phyloP scores from a whole-genome alignment of 2,329 filamentous ascomycete genomes.

The Coniochaeta sp. region DNA sequence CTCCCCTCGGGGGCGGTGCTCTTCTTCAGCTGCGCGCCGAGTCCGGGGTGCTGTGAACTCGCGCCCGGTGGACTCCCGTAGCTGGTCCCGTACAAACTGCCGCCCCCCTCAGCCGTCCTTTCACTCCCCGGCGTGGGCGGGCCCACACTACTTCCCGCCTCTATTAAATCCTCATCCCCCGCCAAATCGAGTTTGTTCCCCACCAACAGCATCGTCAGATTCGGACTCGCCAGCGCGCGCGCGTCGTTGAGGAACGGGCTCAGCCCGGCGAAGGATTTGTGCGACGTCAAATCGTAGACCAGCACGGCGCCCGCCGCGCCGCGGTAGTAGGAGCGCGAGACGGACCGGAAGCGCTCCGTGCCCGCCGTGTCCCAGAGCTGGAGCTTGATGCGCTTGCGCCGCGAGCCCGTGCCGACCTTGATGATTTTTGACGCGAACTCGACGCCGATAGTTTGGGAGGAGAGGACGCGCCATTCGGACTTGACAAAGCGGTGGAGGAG shows the following conservation, averaged over 20 bases:
- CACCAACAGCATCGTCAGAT: conserved; percentile 76
- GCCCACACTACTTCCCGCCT: conserved; percentile 35
- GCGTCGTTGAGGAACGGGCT: conserved; percentile 92
- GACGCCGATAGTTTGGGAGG: conserved; percentile 96
- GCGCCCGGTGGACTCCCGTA: neutral
- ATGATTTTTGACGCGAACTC: conserved; percentile 97
- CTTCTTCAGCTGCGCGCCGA: conserved; percentile 59
- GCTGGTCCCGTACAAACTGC: no score
- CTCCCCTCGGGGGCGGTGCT: conserved; percentile 70
- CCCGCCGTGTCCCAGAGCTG: conserved; percentile 97
- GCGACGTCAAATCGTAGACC: conserved; percentile 86
- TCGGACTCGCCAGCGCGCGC: conserved; percentile 79
- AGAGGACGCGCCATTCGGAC: conserved; percentile 85
- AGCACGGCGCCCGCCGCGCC: conserved; percentile 91
- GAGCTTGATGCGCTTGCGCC: conserved; percentile 86
- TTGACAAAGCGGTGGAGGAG: conserved; percentile 94
- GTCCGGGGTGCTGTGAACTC: conserved; percentile 22
- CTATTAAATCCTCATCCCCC: conserved; percentile 25
- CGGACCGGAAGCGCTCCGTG: conserved; percentile 91
- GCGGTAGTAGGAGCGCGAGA: conserved; percentile 91
- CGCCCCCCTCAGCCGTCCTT: no score
- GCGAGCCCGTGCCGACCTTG: conserved; percentile 73
- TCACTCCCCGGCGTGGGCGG: conserved; percentile 45
- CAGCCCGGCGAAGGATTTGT: conserved; percentile 66
- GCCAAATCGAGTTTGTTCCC: conserved; percentile 88